These are phyloP conservation scores for Multifurca ochricompacta DNA, from an alignment of 768 basidiomycete species.

Conservation along the genomic window DNA sequence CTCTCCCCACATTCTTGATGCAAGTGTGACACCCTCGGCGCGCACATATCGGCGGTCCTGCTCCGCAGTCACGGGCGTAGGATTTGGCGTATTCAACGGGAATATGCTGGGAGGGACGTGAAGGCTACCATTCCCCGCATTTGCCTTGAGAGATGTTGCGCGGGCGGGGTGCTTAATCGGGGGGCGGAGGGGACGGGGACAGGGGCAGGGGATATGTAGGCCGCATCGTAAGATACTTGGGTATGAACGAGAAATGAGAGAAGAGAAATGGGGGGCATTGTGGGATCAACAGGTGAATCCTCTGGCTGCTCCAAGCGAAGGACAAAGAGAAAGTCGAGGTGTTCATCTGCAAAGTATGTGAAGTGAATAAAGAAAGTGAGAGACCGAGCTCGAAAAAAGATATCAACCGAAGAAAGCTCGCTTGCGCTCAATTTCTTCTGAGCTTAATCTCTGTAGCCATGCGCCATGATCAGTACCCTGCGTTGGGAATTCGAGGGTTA, in stretches of 20 bases:
- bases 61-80: slow-evolving; percentile 65
- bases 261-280: slow-evolving; percentile 33
- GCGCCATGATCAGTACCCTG: slow-evolving; percentile 34
- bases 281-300: slow-evolving; percentile 25
- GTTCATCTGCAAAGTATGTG: slow-evolving; percentile 29
- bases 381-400: slow-evolving; percentile 24
- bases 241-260: slow-evolving; percentile 58
- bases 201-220: slow-evolving; percentile 56
- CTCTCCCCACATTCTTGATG: slow-evolving; percentile 71
- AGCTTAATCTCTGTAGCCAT: slow-evolving; percentile 47
- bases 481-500: slow-evolving; percentile 54
- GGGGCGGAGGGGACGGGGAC: slow-evolving; percentile 28
- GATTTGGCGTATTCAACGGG: slow-evolving; percentile 79
- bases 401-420: slow-evolving; percentile 72
- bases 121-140: background rate
- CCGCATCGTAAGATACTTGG: slow-evolving; percentile 75
- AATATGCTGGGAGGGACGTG: slow-evolving; percentile 52
- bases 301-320: slow-evolving; percentile 28
- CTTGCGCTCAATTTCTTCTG: slow-evolving; percentile 41
- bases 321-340: slow-evolving; percentile 22
- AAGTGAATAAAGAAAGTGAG: slow-evolving; percentile 26
- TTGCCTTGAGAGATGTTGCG: slow-evolving; percentile 38
- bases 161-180: slow-evolving; percentile 38
- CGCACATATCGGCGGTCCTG: slow-evolving; percentile 70
- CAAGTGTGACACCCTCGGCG: slow-evolving; percentile 68